Evolutionary conservation across 129 eudicot genomes (phyloP).

Genomic region (Centella asiatica): DNA sequence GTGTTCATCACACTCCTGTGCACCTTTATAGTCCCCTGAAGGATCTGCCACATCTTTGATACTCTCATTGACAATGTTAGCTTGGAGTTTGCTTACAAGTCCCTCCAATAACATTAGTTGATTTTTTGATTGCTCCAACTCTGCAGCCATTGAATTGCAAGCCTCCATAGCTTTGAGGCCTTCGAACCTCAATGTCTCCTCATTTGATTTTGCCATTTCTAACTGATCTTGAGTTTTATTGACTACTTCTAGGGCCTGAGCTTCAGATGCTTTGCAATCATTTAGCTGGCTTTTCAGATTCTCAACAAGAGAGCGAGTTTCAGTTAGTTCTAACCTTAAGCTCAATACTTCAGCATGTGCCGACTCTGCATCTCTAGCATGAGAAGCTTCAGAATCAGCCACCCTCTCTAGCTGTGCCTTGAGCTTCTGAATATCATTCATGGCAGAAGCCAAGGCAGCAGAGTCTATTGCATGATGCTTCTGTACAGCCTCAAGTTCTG

Average conservation of each 20-base stretch:
- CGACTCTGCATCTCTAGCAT: constrained; percentile 52
- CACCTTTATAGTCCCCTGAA: constrained; percentile 13
- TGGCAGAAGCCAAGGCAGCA: constrained; percentile 59
- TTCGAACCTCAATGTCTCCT: constrained; percentile 41
- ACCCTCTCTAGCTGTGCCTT: constrained; percentile 54
- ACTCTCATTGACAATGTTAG: background rate
- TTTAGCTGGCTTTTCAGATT: constrained; percentile 45
- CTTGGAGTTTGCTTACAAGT: constrained; percentile 36
- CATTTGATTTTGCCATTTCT: constrained; percentile 38
- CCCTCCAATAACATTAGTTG: constrained; percentile 47
- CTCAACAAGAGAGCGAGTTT: constrained; percentile 50
- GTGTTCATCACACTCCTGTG: constrained; percentile 10
- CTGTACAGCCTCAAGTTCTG: constrained; percentile 88
- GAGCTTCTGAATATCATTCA: constrained; percentile 71
- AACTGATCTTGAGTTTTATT: constrained; percentile 40
- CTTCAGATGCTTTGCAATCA: constrained; percentile 67
- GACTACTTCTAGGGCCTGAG: constrained; percentile 38
- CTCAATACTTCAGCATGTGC: constrained; percentile 54
- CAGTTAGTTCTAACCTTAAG: constrained; percentile 54
- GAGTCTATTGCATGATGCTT: constrained; percentile 85
- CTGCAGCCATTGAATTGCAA: constrained; percentile 37
- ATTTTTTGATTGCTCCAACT: constrained; percentile 55
- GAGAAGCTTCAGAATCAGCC: constrained; percentile 62
- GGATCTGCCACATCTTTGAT: constrained; percentile 9
- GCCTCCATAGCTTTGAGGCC: constrained; percentile 41